Conservation (phyloP, 75 land plant species). For the Sequoia sempervirens region DNA sequence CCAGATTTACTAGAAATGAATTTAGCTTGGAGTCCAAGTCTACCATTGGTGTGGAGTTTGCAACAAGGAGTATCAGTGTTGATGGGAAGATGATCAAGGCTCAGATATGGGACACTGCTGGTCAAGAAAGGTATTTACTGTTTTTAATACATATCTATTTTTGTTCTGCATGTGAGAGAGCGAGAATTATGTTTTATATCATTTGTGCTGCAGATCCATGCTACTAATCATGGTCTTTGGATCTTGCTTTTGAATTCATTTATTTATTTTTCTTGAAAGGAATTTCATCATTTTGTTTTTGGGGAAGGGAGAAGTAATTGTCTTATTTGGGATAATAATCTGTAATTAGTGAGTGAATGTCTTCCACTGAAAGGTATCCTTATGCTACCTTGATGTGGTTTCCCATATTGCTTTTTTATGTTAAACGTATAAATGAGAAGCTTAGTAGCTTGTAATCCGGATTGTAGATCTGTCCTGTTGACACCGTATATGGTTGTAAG, state of each 20-base stretch:
- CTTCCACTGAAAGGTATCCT: background rate
- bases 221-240: background rate
- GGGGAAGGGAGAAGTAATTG: background rate
- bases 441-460: background rate
- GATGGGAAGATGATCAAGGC: slow-evolving; percentile 54
- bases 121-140: slow-evolving; percentile 44
- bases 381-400: background rate
- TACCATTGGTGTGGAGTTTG: slow-evolving; percentile 45
- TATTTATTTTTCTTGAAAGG: background rate
- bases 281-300: background rate
- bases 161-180: background rate
- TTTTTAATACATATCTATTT: background rate
- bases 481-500: background rate
- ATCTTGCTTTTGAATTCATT: background rate
- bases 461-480: background rate
- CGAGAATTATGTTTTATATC: background rate
- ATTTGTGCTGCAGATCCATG: background rate
- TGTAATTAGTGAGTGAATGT: background rate
- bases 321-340: background rate
- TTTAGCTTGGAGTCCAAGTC: slow-evolving; percentile 36
- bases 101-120: slow-evolving; percentile 80
- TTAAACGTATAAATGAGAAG: background rate
- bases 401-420: background rate
- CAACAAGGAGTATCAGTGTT: slow-evolving; percentile 38
- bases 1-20: slow-evolving; percentile 23